Conservation (phyloP, 495 filamentous ascomycete species). For the Xylaria castorea region DNA sequence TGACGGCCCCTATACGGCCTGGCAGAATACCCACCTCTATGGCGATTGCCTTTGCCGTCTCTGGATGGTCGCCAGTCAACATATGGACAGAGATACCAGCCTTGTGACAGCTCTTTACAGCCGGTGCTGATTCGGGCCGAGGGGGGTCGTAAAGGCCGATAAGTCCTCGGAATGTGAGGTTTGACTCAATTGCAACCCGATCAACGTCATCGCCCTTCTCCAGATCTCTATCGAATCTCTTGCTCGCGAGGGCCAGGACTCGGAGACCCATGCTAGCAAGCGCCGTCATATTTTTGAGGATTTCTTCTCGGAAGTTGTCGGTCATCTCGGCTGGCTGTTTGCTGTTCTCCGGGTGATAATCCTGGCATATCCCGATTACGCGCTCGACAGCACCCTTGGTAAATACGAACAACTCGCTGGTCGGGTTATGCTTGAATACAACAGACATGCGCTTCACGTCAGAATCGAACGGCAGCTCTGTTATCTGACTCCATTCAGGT, state of each 20-base stretch:
- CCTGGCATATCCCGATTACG: slow-evolving; percentile 60
- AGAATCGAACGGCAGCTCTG: slow-evolving; percentile 73
- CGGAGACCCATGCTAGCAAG: slow-evolving; percentile 70
- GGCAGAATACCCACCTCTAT: slow-evolving; percentile 73
- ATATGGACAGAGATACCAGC: slow-evolving; percentile 80
- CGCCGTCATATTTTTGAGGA: slow-evolving; percentile 69
- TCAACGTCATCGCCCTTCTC: slow-evolving; percentile 53
- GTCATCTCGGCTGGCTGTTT: slow-evolving; percentile 46
- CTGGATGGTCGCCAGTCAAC: slow-evolving; percentile 73
- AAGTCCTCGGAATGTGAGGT: slow-evolving; percentile 63
- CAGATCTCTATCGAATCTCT: slow-evolving; percentile 41
- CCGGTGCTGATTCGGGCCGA: slow-evolving; percentile 55
- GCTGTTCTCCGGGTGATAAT: slow-evolving; percentile 51
- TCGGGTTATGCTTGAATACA: slow-evolving; percentile 55
- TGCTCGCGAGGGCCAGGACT: slow-evolving; percentile 67
- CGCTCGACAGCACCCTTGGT: slow-evolving; percentile 73
- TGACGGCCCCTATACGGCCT: slow-evolving; percentile 53
- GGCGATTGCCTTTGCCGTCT: slow-evolving; percentile 71
- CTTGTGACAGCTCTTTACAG: slow-evolving; percentile 65
- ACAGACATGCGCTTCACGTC: slow-evolving; percentile 74
- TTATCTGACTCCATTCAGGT: slow-evolving; percentile 61
- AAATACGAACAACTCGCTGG: slow-evolving; percentile 56
- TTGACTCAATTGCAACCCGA: slow-evolving; percentile 61
- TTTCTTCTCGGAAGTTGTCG: slow-evolving; percentile 52
- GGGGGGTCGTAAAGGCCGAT: slow-evolving; percentile 67